Percentiles rank a stretch among this genome's conserved stretches.
These are phyloP conservation scores for Fusarium chaquense DNA, from an alignment of 2,329 filamentous ascomycete genomes.

Conservation along the genomic window DNA sequence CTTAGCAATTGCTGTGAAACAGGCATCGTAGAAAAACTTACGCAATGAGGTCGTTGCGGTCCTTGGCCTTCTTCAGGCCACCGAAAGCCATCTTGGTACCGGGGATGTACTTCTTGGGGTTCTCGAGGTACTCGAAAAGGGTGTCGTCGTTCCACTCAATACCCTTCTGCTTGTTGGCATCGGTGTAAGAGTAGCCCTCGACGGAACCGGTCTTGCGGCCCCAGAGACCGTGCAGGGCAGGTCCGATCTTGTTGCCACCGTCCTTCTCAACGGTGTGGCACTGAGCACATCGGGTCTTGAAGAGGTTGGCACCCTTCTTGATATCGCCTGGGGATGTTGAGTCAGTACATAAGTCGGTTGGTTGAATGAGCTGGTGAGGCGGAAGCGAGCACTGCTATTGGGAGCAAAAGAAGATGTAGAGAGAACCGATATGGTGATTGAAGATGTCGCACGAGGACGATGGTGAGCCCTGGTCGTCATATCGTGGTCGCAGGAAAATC, in stretches of 20 bases:
- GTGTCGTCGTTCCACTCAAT: constrained; percentile 88
- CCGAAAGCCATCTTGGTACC: constrained; percentile 99
- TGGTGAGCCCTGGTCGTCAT: constrained; percentile 29
- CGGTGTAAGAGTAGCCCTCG: constrained; percentile 95
- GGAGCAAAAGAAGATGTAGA: background rate
- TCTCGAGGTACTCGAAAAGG: constrained; percentile 98
- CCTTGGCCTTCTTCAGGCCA: constrained; percentile 99
- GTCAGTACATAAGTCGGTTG: constrained; percentile 45
- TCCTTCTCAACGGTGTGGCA: constrained; percentile 95
- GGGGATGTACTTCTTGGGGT: constrained; percentile 99
- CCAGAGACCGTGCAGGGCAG: constrained; percentile 96
- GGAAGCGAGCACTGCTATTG: background rate
- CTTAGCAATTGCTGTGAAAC: constrained; percentile 41
- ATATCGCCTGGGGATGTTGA: constrained; percentile 77
- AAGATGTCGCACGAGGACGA: constrained; percentile 14
- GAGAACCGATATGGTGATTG: constrained; percentile 5
- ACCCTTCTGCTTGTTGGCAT: constrained; percentile 98
- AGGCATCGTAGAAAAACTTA: constrained; percentile 62
- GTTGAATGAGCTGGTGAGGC: background rate
- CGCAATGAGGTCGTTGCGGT: constrained; percentile 98
- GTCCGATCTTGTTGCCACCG: constrained; percentile 98
- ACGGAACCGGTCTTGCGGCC: constrained; percentile 94
- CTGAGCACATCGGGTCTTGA: constrained; percentile 98
- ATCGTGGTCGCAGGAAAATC: constrained; percentile 31
- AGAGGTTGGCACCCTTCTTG: constrained; percentile 98